These are phyloP conservation scores for Chenopodium berlandieri DNA, from an alignment of 148 eudicot genomes.

Conservation along the genomic window DNA sequence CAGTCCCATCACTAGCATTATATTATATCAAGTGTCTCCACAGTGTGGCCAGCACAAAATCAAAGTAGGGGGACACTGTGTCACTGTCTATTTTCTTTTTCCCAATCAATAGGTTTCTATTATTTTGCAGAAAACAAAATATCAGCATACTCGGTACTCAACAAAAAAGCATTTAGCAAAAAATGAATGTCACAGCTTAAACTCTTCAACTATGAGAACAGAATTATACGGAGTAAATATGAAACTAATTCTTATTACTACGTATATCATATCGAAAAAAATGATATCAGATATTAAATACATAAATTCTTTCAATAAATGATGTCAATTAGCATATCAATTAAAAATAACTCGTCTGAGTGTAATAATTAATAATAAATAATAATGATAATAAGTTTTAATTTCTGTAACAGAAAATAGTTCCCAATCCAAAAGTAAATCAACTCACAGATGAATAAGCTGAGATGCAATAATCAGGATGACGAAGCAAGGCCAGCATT, in stretches of 20 bases:
- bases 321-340: background rate
- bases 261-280: background rate
- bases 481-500: conserved; percentile 82
- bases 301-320: background rate
- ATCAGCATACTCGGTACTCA: background rate
- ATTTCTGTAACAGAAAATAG: background rate
- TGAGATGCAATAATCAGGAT: conserved; percentile 96
- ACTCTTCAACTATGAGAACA: background rate
- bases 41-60: background rate
- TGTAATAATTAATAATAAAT: no score
- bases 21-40: background rate
- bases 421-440: background rate
- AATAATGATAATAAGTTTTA: background rate
- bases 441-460: conserved; percentile 89
- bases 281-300: no score
- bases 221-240: no score
- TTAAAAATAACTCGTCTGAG: background rate
- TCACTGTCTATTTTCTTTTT: background rate
- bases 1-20: background rate
- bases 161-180: background rate
- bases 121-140: background rate
- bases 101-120: background rate
- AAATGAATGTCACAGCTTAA: background rate
- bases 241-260: background rate
- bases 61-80: background rate